Base-by-base conservation (phyloP, 768 basidiomycete genomes). In the Naganishia friedmannii region DNA sequence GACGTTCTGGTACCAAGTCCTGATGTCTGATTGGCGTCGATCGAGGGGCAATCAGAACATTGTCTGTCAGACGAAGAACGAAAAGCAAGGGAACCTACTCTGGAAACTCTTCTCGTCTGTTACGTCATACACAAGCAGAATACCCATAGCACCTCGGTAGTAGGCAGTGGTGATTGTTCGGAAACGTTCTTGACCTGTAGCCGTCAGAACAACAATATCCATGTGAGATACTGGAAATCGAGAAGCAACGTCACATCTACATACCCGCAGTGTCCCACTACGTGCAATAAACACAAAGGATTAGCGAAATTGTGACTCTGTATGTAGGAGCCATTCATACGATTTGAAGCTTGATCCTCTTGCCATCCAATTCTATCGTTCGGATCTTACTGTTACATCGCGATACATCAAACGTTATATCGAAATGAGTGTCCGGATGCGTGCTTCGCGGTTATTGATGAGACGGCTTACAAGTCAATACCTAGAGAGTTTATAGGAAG, bases 131-230 rank as follows among this genome's bases (percentile, higher is more conserved):
- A 99, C 94, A 69, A 99, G 87, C 67, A 99, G 85, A 77, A 98
- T 99, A 65, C 96, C 96, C 89, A 96, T 95, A 28, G 96, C 96
- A 46, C 95, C 95, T 73, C 96, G 91, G 85, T 99, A 99, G 83
- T 99, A 99, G 13, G 96, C 93, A 23, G 94, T 95, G 53, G 96
- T 98, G 81, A 99, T 98, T n/a, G 96, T 97, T 78, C 95, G 86
- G 85, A 97, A 97, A 28, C 94, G 90, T 84, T 99, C 96, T 84
- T 98, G 95, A 32, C 96, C 96, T 39, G 93, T 94, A 46, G 45
- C 31, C 68, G 57, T 73, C 69, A 53, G 19, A 21, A 42, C 57
- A 32, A 37, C 23, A 21, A 37, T 31, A 28, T 3, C 31, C 23
- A 45, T 13, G 2, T n/a, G 12, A n/a, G 68, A 37, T 17, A 54